Conservation (phyloP, 768 basidiomycete genomes). For the Hemileccinum impolitum region DNA sequence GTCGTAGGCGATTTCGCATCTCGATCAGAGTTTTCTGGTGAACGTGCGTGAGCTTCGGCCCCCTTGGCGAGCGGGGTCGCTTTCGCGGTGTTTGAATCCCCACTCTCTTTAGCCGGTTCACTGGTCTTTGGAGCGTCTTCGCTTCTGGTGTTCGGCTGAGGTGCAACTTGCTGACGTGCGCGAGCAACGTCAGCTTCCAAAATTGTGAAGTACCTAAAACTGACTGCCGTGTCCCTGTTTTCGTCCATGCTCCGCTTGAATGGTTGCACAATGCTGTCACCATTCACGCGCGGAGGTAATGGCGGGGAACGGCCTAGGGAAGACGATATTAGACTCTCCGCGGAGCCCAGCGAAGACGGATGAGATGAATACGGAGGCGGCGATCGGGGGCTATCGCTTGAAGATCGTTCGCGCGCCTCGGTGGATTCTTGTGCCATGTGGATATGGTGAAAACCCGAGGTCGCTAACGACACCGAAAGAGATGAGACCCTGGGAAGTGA, state of each 20-base stretch:
- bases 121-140: constrained; percentile 9
- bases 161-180: constrained; percentile 16
- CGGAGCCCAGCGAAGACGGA: constrained; percentile 30
- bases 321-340: constrained; percentile 20
- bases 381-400: constrained; percentile 22
- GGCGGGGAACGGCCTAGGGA: constrained; percentile 14
- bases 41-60: constrained; percentile 6
- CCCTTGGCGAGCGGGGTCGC: constrained; percentile 8
- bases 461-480: constrained; percentile 67
- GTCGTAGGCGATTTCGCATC: constrained; percentile 26
- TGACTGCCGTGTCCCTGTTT: constrained; percentile 42
- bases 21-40: constrained; percentile 17
- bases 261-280: constrained; percentile 31
- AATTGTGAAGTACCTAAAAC: constrained; percentile 46
- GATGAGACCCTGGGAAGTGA: constrained; percentile 49
- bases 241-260: constrained; percentile 48
- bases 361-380: constrained; percentile 37
- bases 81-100: constrained; percentile 11
- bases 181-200: constrained; percentile 39
- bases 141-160: constrained; percentile 6
- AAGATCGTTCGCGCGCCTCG: constrained; percentile 13
- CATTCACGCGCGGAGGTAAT: constrained; percentile 22
- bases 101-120: constrained; percentile 10
- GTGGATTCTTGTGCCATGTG: constrained; percentile 28
- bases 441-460: constrained; percentile 55